Base-by-base conservation (phyloP, 2,329 filamentous ascomycete species). In the Fusarium longipes region DNA sequence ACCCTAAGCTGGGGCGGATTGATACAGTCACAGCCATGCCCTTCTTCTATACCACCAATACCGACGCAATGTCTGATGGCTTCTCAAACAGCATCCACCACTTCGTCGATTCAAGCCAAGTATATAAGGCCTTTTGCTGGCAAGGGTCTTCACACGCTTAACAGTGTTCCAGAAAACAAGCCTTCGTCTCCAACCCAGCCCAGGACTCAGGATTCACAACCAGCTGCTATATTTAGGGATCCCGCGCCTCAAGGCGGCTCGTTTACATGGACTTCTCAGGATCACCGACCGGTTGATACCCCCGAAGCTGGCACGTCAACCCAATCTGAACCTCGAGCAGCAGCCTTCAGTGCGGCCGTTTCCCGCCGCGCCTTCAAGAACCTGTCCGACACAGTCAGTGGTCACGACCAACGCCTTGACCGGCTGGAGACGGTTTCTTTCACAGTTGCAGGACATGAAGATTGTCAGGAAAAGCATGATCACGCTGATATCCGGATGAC, bases 381-480 rank as follows among this genome's bases (percentile, higher is more conserved):
- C 43, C 67, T 88, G 9, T 79, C 82, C 6, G 82, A 85, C 40
- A 82, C 82, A n/a, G 82, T 90, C 60, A 80, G 85, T 58, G 83
- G 84, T 18, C 86, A 93, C 60, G 87, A 87, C 35, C 82, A 86
- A 51, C 88, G 92, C 3, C 76, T 95, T 14, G 89, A 92, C 47
- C 81, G 82, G 55, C 81, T 94, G 8, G 92, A 95, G 77, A 91
- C 85, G 49, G 82, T 86, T 2, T 93, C 90, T 0, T 92, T 93
- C 71, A 87, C 87, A 24, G 83, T 86, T 40, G 82, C 84, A 18
- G 84, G 85, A n/a, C 85, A 91, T 45, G 91, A 93, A 22, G 89
- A 91, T 35, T 86, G 91, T 47, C 81, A 88, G 18, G 89, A 92
- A 20, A 87, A 85, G 53, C 84, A 91, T 70, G 91, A 93, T 32